Percentiles rank a stretch among this genome's conserved stretches.
phyloP scores from a whole-genome alignment of 2,329 filamentous ascomycete species.

The Aspergillus sp. region DNA sequence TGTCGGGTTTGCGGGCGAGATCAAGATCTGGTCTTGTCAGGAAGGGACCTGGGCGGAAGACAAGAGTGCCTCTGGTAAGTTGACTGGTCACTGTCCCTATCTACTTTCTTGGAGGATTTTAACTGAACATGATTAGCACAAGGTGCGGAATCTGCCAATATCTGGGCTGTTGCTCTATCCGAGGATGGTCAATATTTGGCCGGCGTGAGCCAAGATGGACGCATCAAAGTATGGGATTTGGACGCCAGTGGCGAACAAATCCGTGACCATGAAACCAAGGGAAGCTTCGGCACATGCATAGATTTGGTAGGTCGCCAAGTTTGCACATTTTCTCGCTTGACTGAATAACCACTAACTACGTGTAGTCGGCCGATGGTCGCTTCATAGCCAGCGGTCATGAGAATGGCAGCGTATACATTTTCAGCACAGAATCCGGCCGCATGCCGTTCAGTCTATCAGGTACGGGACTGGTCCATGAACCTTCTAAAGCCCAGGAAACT shows the following conservation, averaged over 20 bases:
- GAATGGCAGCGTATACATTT: conserved; percentile 88
- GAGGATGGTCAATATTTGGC: conserved; percentile 81
- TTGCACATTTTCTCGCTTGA: background rate
- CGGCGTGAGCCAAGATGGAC: conserved; percentile 82
- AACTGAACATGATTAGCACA: conserved; percentile 14
- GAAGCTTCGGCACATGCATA: conserved; percentile 86
- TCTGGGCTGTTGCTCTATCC: conserved; percentile 86
- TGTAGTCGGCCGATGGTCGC: conserved; percentile 68
- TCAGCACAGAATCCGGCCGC: conserved; percentile 85
- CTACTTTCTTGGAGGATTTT: background rate
- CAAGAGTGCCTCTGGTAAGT: conserved; percentile 46
- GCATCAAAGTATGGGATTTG: conserved; percentile 84
- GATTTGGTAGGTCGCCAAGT: conserved; percentile 60
- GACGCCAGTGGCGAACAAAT: conserved; percentile 60
- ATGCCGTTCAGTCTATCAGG: conserved; percentile 82
- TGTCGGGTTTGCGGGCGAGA: conserved; percentile 83
- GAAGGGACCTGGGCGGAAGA: conserved; percentile 56
- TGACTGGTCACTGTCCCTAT: background rate
- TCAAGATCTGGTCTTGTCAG: conserved; percentile 74
- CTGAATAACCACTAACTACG: background rate
- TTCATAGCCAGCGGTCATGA: conserved; percentile 91
- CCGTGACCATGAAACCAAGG: conserved; percentile 84
- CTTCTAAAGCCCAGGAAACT: conserved; percentile 10
- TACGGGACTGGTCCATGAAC: conserved; percentile 36
- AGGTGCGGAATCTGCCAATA: conserved; percentile 63